These are phyloP conservation scores for Fusarium albosuccineum DNA, from an alignment of 2,329 filamentous ascomycete genomes.

Conservation along the genomic window DNA sequence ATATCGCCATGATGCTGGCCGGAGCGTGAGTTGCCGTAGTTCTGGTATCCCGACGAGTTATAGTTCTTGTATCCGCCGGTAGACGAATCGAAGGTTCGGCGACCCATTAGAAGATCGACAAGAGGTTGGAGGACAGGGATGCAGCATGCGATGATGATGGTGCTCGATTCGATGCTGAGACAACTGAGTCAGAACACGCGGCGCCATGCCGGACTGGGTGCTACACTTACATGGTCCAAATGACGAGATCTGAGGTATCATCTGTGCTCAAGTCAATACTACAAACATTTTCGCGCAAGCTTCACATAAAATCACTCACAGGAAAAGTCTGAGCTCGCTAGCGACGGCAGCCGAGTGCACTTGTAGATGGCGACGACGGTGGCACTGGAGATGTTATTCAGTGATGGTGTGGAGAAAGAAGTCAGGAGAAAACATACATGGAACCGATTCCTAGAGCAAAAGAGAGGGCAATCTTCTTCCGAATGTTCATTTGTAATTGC, in stretches of 20 bases:
- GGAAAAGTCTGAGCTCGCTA: conserved; percentile 43
- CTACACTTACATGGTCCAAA: conserved; percentile 58
- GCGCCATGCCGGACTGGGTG: not conserved
- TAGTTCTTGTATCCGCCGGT: conserved; percentile 29
- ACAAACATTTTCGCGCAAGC: not conserved
- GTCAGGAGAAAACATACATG: conserved; percentile 44
- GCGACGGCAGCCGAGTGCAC: conserved; percentile 52
- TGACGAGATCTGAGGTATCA: conserved; percentile 57
- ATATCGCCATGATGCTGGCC: conserved; percentile 22
- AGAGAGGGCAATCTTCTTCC: conserved; percentile 57
- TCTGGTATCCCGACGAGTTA: conserved; percentile 23
- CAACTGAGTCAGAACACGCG: not conserved
- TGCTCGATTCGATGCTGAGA: conserved; percentile 49
- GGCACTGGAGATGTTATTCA: conserved; percentile 26
- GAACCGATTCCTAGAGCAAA: conserved; percentile 56
- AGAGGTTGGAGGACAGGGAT: conserved; percentile 53
- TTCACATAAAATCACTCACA: conserved; percentile 23
- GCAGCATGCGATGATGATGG: conserved; percentile 53
- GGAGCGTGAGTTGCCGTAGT: conserved; percentile 19
- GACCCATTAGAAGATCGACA: conserved; percentile 43
- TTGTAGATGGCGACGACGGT: conserved; percentile 50
- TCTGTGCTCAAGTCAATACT: conserved; percentile 5
- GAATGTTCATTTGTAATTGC: conserved; percentile 52
- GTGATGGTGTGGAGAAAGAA: too few relatives aligned
- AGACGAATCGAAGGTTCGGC: conserved; percentile 32